Conservation (phyloP, 179 eudicot species). For the Silene vulgaris region DNA sequence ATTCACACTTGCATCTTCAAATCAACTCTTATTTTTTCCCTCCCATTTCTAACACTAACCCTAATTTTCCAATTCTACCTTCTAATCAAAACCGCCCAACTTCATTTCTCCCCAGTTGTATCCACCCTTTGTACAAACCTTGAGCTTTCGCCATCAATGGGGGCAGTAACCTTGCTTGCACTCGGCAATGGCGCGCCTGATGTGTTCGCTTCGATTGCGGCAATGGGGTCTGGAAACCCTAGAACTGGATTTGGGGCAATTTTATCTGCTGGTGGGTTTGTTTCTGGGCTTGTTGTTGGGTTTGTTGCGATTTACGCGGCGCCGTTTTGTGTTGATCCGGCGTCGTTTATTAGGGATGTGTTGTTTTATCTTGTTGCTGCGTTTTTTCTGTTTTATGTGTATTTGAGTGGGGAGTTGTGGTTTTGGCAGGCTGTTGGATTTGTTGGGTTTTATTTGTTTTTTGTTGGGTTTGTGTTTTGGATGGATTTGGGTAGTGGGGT, state of each 20-base stretch:
- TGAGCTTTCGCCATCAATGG: constrained; percentile 68
- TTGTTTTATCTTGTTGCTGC: constrained; percentile 71
- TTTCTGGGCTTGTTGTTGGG: constrained; percentile 78
- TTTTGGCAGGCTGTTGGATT: constrained; percentile 95
- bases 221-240: constrained; percentile 51
- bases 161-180: constrained; percentile 79
- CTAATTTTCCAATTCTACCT: constrained; percentile 64
- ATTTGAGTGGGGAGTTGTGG: constrained; percentile 81
- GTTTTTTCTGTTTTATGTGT: constrained; percentile 69
- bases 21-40: constrained; percentile 33
- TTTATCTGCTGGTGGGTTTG: constrained; percentile 83
- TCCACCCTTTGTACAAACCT: constrained; percentile 52
- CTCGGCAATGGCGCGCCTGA: constrained; percentile 96
- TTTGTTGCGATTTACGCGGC: constrained; percentile 79
- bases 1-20: constrained; percentile 57
- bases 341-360: constrained; percentile 73
- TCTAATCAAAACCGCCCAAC: constrained; percentile 65
- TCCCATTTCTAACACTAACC: constrained; percentile 48
- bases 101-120: constrained; percentile 60
- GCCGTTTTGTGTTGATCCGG: constrained; percentile 67
- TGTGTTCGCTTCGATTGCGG: constrained; percentile 71
- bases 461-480: constrained; percentile 95
- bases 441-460: constrained; percentile 80
- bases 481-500: constrained; percentile 72
- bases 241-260: constrained; percentile 80